Evolutionary conservation across 768 basidiomycete genomes (phyloP).

Genomic region (Termitomyces sp.): DNA sequence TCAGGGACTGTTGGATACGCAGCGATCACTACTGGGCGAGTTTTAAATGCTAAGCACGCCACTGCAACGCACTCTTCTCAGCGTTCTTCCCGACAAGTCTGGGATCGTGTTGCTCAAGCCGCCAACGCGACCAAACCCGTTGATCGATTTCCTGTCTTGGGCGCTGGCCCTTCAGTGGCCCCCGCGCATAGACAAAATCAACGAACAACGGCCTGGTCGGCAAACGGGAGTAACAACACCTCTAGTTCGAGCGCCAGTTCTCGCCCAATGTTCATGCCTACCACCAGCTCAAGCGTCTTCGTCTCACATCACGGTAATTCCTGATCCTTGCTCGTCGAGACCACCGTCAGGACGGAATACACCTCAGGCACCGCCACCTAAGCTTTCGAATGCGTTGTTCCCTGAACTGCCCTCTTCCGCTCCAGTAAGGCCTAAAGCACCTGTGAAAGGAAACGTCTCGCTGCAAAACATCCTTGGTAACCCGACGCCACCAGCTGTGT

Average conservation of each 20-base stretch:
- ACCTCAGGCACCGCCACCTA: slow-evolving; percentile 28
- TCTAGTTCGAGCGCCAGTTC: slow-evolving; percentile 9
- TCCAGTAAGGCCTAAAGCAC: slow-evolving; percentile 33
- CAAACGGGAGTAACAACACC: slow-evolving; percentile 21
- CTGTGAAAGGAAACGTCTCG: slow-evolving; percentile 58
- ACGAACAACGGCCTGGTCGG: slow-evolving; percentile 60
- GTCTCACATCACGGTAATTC: slow-evolving; percentile 16
- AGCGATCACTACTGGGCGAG: slow-evolving; percentile 74
- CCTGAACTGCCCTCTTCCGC: slow-evolving; percentile 58
- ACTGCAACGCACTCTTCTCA: slow-evolving; percentile 54
- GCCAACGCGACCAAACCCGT: slow-evolving; percentile 35
- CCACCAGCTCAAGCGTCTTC: slow-evolving; percentile 20
- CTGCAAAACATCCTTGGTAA: slow-evolving; percentile 62
- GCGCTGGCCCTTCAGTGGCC: slow-evolving; percentile 8
- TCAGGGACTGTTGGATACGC: slow-evolving; percentile 55
- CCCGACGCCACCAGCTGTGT: slow-evolving; percentile 25
- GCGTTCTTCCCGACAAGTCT: slow-evolving; percentile 62
- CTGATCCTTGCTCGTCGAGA: slow-evolving; percentile 10
- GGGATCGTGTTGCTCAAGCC: slow-evolving; percentile 84
- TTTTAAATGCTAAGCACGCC: slow-evolving; percentile 77
- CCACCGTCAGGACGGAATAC: slow-evolving; percentile 11
- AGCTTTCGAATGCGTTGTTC: slow-evolving; percentile 53
- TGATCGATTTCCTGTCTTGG: slow-evolving; percentile 31
- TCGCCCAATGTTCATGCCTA: slow-evolving; percentile 17
- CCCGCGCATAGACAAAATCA: slow-evolving; percentile 38